These are phyloP conservation scores for Candida sp. DNA, from an alignment of 1,139 yeast genomes.

Conservation along the genomic window DNA sequence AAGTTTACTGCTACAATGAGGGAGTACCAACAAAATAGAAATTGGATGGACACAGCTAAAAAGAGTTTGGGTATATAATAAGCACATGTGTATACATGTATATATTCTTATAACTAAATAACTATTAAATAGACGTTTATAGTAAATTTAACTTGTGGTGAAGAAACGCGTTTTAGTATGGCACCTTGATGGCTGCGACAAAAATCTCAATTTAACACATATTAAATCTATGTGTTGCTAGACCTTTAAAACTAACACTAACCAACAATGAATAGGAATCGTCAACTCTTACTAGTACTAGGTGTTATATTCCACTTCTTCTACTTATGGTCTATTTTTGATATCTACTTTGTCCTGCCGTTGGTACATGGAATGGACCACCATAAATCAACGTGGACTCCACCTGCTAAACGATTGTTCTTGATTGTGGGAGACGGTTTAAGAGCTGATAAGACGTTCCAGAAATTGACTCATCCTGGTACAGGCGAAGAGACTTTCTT, in stretches of 20 bases:
- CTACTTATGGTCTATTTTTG: constrained; percentile 95
- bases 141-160: no score
- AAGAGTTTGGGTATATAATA: no score
- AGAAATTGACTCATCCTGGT: constrained; percentile 65
- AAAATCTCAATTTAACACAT: background rate
- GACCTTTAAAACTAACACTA: background rate
- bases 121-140: no score
- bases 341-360: constrained; percentile 95
- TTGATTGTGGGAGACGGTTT: constrained; percentile 95
- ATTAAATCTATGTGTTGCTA: background rate
- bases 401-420: constrained; percentile 90
- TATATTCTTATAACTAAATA: no score
- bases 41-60: constrained; percentile 19
- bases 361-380: constrained; percentile 97
- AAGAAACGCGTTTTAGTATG: background rate
- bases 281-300: constrained; percentile 50
- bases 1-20: constrained; percentile 26
- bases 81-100: no score
- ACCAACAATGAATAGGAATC: constrained; percentile 28
- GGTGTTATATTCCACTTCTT: constrained; percentile 88
- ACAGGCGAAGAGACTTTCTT: constrained; percentile 60
- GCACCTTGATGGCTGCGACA: constrained; percentile 1
- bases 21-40: constrained; percentile 31
- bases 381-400: constrained; percentile 57
- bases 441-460: constrained; percentile 93